phyloP scores from a whole-genome alignment of 2,329 filamentous ascomycete species.

The Ophiostoma sp. region DNA sequence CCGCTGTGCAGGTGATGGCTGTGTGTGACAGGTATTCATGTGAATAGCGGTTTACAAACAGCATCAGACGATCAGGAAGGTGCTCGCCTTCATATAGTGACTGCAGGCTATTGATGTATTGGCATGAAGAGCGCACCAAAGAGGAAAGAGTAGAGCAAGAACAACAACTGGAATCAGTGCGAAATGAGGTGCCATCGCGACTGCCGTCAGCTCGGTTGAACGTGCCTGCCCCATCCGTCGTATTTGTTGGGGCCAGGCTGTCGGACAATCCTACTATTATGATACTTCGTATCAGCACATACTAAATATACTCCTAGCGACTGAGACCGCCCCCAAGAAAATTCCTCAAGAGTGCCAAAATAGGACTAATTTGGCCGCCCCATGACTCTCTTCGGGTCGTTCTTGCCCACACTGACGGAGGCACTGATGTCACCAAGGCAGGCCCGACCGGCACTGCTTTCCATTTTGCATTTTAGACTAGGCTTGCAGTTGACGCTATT shows the following conservation, averaged over 20 bases:
- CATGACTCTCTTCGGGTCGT: conserved; percentile 11
- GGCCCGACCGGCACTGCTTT: not conserved
- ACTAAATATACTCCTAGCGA: not conserved
- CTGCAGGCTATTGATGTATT: not conserved
- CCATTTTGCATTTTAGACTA: not conserved
- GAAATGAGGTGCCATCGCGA: not conserved
- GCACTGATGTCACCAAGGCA: conserved; percentile 11
- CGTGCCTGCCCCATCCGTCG: not conserved
- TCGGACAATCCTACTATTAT: not conserved
- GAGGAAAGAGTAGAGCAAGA: not conserved
- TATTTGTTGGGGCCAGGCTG: not conserved
- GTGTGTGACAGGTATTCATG: not conserved
- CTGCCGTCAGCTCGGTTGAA: not conserved
- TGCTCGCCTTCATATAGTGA: not conserved
- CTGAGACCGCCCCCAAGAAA: not conserved
- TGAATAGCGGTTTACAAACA: not conserved
- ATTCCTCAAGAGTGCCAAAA: not conserved
- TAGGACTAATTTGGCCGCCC: not conserved
- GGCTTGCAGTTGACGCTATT: not conserved
- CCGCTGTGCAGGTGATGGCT: not conserved
- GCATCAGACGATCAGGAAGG: not conserved
- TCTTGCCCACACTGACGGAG: not conserved
- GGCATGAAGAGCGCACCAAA: not conserved
- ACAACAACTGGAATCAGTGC: not conserved
- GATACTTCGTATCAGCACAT: no score